Evolutionary conservation across 768 basidiomycete genomes (phyloP), one percentile per base, ranked within the genome.

Genomic region (Podaxis sp.): DNA sequence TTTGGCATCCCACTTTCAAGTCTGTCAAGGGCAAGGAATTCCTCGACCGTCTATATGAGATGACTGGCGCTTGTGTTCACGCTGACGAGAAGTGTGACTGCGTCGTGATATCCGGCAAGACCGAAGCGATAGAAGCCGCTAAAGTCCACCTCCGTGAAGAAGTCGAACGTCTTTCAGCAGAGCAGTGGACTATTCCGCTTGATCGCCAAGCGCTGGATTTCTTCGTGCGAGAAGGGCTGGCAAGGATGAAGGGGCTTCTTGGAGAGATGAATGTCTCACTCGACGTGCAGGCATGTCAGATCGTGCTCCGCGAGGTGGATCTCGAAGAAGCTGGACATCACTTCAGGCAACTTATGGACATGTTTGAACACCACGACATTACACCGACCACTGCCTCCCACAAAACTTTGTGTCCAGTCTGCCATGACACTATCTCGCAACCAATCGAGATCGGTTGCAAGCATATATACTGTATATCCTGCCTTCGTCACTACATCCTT

Each of bases 301-400:
- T 76, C 60, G 82, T 69, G 15, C 74, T 89, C 48, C 80, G 76
- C 1, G 73, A 88, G 48, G 79, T 79, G 22, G 88, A 87, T 1
- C 84, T 82, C 9, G 86, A 87, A 59, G 82, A 84, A 38, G 85
- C 82, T 1, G 76, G 79, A 5, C 80, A 83, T 49, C 72, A 79
- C 30, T 68, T 87, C 17, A 71, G 75, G 54, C 70, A 75, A 51
- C 73, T 85, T 13, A 76, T 85, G 24, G 70, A 76, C 2, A 76
- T 42, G 0, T 62, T 62, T 26, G 17, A 9, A 15, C 22, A 38
- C 17, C 54, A 17, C 2, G 42, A 48, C 36, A 7, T 15, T 9
- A 61, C 46, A 4, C 7, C 24, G 13, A 55, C 28, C 2, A 15
- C 9, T 9, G 59, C 52, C 12, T 39, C 57, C 11, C 65, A 63